Percentiles rank a stretch among this genome's conserved stretches.
phyloP scores from a whole-genome alignment of 441 rosid genomes.

The Syzygium syzygioides region DNA sequence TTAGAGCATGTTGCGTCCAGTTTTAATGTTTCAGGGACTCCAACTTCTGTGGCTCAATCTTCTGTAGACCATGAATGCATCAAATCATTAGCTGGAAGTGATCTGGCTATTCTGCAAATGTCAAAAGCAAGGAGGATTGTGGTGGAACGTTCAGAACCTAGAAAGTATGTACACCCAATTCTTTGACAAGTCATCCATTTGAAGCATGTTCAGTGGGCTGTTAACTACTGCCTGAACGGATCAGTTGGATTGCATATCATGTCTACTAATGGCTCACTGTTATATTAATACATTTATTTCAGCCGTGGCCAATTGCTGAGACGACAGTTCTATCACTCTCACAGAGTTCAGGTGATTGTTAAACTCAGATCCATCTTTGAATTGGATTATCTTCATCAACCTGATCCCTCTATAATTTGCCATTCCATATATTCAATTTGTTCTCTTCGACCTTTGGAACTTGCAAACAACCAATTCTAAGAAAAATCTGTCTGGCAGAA shows the following conservation, averaged over 20 bases:
- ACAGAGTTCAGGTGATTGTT: conserved; percentile 46
- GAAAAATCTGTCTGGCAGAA: background rate
- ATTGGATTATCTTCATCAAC: background rate
- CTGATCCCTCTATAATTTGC: background rate
- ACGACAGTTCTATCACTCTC: conserved; percentile 46
- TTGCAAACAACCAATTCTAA: background rate
- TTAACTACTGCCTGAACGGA: background rate
- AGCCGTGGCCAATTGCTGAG: conserved; percentile 34
- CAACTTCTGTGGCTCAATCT: conserved; percentile 58
- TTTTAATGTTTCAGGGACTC: conserved; percentile 36
- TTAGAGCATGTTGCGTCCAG: conserved; percentile 49
- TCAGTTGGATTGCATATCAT: background rate
- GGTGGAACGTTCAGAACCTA: conserved; percentile 36
- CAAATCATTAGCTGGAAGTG: conserved; percentile 28
- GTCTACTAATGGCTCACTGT: background rate
- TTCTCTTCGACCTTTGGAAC: background rate
- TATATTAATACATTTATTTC: conserved; percentile 8
- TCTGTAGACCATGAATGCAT: conserved; percentile 31
- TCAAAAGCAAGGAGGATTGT: conserved; percentile 26
- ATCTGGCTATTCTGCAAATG: conserved; percentile 18
- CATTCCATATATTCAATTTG: background rate
- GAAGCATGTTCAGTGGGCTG: background rate
- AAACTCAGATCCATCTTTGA: background rate
- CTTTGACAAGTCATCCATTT: background rate
- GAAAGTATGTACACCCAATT: conserved; percentile 19